Base-by-base conservation (phyloP, 768 basidiomycete species). In the Suillus plorans region DNA sequence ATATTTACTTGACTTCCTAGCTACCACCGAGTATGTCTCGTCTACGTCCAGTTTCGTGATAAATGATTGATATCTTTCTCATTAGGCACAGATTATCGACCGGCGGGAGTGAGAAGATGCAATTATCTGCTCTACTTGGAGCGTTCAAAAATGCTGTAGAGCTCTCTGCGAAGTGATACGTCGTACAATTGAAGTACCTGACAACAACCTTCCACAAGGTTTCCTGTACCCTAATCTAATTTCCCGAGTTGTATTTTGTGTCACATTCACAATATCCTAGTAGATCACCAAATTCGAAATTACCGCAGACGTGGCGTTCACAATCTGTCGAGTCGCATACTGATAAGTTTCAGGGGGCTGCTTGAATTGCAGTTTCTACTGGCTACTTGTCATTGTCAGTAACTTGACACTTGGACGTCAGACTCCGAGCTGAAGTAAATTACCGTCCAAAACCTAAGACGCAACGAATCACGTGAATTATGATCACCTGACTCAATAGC, bases 71-170 rank as follows among this genome's bases (percentile, higher is more conserved):
- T 62, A n/a, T 28, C 20, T n/a, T 59, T 52, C 16, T 67, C 25
- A 52, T 55, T 52, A 99, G 97, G 75, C 89, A 98, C 75, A 87
- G 97, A 53, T 78, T 99, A 9, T 94, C 95, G 1, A 89, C 95
- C 0, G 97, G 97, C 0, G 95, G 91, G 1, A 96, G 80, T 68
- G 97, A 99, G 77, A 98, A 95, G 72, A 88, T 99, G 61, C 97
- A 99, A 73, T 74, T 99, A 60, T 94, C 94, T 8, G 95, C 95
- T 1, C 77, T 99, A 66, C 80, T 99, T 5, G 95, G 92, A 4
- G 91, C 91, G 6, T 97, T 98, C 82, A 99, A 99, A 77, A 90
- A 92, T 66, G 87, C 93, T 0, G 92, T 97, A 8, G 94, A 97
- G 72, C 72, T 94, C 56, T 84, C 88, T 34, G 78, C 84, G 20